These are phyloP conservation scores for Salvia sclarea DNA, from an alignment of 305 asterid genomes.

Conservation along the genomic window DNA sequence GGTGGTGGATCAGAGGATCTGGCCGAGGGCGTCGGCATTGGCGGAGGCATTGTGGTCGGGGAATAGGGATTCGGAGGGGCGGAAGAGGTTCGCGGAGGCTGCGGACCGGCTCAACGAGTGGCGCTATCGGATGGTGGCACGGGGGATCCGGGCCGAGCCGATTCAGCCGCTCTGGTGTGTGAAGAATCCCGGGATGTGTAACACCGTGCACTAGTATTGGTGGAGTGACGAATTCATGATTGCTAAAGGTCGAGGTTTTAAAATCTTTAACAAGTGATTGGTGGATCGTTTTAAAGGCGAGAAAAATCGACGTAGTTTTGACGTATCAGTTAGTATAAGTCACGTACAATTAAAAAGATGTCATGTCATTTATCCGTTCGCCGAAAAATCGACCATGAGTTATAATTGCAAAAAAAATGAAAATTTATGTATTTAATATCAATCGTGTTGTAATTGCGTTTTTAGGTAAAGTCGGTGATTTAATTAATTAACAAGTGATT, in stretches of 20 bases:
- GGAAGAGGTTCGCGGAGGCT: constrained; percentile 79
- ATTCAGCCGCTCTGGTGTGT: constrained; percentile 95
- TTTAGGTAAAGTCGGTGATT: too few species aligned
- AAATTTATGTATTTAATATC: too few species aligned
- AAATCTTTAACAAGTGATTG: too few species aligned
- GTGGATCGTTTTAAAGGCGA: too few species aligned
- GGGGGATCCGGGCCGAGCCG: constrained; percentile 84
- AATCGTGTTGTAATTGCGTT: too few species aligned
- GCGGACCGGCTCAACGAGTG: constrained; percentile 83
- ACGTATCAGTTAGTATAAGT: too few species aligned
- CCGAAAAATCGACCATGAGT: too few species aligned
- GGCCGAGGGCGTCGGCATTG: constrained; percentile 88
- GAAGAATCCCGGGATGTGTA: constrained; percentile 82
- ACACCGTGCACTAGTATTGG: constrained; percentile 33
- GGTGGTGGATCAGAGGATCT: constrained; percentile 73
- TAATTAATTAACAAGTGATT: too few species aligned
- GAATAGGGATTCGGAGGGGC: constrained; percentile 57
- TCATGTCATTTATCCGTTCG: too few species aligned
- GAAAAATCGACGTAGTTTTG: too few species aligned
- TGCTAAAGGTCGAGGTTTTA: not conserved
- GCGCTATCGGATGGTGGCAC: constrained; percentile 75
- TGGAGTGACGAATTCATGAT: not conserved
- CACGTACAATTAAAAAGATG: too few species aligned
- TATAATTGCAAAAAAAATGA: too few species aligned
- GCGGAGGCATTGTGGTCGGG: constrained; percentile 90